These are phyloP conservation scores for Penicillium freii DNA, from an alignment of 2,329 filamentous ascomycete species.

Conservation along the genomic window DNA sequence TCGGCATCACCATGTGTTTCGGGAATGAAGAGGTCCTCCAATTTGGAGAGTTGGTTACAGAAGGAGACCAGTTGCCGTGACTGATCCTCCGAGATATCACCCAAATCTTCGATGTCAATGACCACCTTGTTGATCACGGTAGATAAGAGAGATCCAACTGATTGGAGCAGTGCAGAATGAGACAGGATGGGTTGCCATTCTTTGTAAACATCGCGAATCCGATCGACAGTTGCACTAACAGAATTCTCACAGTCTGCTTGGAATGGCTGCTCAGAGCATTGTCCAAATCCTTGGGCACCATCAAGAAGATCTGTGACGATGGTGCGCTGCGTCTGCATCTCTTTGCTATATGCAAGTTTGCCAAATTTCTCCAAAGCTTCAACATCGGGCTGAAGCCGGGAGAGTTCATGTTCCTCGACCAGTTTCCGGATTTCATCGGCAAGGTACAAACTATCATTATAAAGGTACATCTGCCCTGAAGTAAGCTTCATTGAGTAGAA, in stretches of 20 bases:
- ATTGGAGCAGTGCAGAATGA: conserved; percentile 60
- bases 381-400: conserved; percentile 55
- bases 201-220: conserved; percentile 55
- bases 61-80: conserved; percentile 58
- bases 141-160: conserved; percentile 58
- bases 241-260: conserved; percentile 60
- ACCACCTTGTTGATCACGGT: conserved; percentile 60
- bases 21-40: conserved; percentile 58
- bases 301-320: conserved; percentile 63
- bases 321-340: conserved; percentile 64
- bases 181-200: conserved; percentile 60
- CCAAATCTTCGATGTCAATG: conserved; percentile 60
- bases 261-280: conserved; percentile 59
- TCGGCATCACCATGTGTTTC: conserved; percentile 35
- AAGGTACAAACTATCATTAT: conserved; percentile 62
- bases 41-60: conserved; percentile 55
- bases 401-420: conserved; percentile 46
- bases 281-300: conserved; percentile 60
- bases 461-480: conserved; percentile 62
- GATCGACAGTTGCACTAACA: conserved; percentile 56
- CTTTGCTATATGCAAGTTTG: conserved; percentile 60
- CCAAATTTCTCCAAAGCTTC: conserved; percentile 58
- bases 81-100: conserved; percentile 63
- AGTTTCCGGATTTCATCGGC: conserved; percentile 54
- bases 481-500: conserved; percentile 46